Percentiles rank a stretch among this genome's conserved stretches.
Evolutionary conservation across 306 rosid species (phyloP).

Genomic region (Rubus parviflorus): DNA sequence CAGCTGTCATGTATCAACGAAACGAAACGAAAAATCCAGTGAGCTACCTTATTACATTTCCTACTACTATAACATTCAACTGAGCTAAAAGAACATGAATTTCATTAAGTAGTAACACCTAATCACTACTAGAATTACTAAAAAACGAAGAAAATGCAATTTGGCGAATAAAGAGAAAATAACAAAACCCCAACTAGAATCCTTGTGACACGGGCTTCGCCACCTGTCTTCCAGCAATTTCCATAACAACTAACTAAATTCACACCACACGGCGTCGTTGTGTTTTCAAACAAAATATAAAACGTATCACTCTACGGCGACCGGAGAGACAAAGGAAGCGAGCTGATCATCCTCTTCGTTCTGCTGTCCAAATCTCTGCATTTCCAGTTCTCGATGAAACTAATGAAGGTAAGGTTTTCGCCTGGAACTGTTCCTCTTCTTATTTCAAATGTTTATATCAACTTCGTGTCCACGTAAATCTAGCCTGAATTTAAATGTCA

Average conservation of each 20-base stretch:
- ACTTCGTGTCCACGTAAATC: background rate
- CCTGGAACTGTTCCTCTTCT: background rate
- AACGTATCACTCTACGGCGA: background rate
- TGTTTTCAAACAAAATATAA: background rate
- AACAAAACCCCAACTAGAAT: constrained; percentile 5
- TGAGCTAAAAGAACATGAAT: too few species aligned
- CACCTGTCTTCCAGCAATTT: background rate
- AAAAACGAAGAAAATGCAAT: too few species aligned
- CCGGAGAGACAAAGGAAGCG: background rate
- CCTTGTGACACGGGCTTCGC: constrained; percentile 21
- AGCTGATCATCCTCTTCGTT: background rate
- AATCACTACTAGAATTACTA: too few species aligned
- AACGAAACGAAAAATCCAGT: too few species aligned
- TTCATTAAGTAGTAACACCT: too few species aligned
- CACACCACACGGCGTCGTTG: background rate
- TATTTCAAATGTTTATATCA: background rate
- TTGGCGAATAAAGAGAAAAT: too few species aligned
- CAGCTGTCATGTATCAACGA: too few species aligned
- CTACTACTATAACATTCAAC: too few species aligned
- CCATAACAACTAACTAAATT: too few species aligned
- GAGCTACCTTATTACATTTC: too few species aligned
- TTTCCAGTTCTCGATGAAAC: background rate
- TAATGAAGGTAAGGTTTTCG: background rate
- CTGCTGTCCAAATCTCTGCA: background rate
- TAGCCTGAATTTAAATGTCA: background rate